Evolutionary conservation across 805 yeast genomes (phyloP).

Genomic region (Zygosaccharomyces bisporus): DNA sequence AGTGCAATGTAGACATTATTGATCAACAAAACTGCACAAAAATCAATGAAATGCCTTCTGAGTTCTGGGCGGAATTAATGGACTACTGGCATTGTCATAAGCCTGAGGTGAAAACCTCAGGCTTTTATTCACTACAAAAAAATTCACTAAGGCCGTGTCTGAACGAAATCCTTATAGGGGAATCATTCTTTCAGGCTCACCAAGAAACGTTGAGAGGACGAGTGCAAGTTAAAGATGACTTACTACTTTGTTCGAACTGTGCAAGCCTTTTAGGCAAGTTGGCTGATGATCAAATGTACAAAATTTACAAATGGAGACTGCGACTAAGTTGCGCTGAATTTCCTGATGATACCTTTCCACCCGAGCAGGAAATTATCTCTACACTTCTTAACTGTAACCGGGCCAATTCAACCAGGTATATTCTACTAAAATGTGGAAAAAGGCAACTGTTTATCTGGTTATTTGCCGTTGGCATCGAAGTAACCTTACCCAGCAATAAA

Average conservation of each 20-base stretch:
- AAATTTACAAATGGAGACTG: slow-evolving; percentile 30
- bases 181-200: slow-evolving; percentile 21
- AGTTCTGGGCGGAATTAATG: slow-evolving; percentile 91
- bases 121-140: slow-evolving; percentile 14
- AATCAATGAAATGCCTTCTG: slow-evolving; percentile 74
- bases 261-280: slow-evolving; percentile 19
- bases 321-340: slow-evolving; percentile 7
- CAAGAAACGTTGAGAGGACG: slow-evolving; percentile 12
- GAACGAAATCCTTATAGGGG: slow-evolving; percentile 29
- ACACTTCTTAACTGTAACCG: slow-evolving; percentile 21
- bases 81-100: slow-evolving; percentile 98
- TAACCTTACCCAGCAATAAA: slow-evolving; percentile 14
- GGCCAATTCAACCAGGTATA: slow-evolving; percentile 26
- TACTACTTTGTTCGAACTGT: slow-evolving; percentile 22
- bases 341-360: slow-evolving; percentile 12
- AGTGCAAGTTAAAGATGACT: neutral
- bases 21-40: slow-evolving; percentile 17
- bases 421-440: slow-evolving; percentile 16
- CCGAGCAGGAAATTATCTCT: slow-evolving; percentile 24
- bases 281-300: slow-evolving; percentile 20
- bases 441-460: slow-evolving; percentile 25
- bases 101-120: slow-evolving; percentile 39
- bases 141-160: slow-evolving; percentile 25
- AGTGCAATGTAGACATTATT: slow-evolving; percentile 16
- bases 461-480: slow-evolving; percentile 26